Base-by-base conservation (phyloP, 192 early-diverging fungal genomes). In the Spinellus fusiger region DNA sequence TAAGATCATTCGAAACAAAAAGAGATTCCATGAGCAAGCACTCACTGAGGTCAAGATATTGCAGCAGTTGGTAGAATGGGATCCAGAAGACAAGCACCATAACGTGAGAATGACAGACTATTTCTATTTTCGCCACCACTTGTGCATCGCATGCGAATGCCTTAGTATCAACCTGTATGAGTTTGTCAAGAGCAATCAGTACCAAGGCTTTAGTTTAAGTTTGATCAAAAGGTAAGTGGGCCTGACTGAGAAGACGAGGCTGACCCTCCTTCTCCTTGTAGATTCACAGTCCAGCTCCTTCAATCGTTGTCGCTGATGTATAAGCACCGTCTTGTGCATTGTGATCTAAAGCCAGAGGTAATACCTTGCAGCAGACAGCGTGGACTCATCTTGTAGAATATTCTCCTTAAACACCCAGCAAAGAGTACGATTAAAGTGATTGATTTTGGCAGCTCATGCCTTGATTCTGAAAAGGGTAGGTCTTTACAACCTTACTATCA, bases 271-370 rank as follows among this genome's bases (percentile, higher is more conserved):
- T 48, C 10, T 31, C 31, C 10, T 35, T 27, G 63, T 26, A 87
- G 86, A 56, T 86, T 97, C 38, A 79, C 89, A 12, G 68, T 75
- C 2, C 96, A 98, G 66, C 83, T 98, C 44, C 76, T 98, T 46
- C 85, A 93, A 52, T 86, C 90, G 15, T 72, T 98, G 44, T 71
- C 80, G 27, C 66, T 98, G 44, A 75, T 98, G 62, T 62, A 79
- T 33, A 68, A 77, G 26, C 81, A 91, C 64, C 78, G 76, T 26
- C 89, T 98, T 59, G 89, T 98, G 20, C 96, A 98, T 56, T 97
- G 95, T 61, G 96, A 98, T 74, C 78, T 98, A 59, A 98, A 98
- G 66, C 95, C 95, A 5, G 95, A 97, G 84, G 88, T 86, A 79
- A 59, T 77, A 48, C 69, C 70, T 49, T 70, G 68, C 63, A 61